Evolutionary conservation across 768 basidiomycete species (phyloP), one percentile per base, ranked within the genome.

Genomic region (Suillus sp.): DNA sequence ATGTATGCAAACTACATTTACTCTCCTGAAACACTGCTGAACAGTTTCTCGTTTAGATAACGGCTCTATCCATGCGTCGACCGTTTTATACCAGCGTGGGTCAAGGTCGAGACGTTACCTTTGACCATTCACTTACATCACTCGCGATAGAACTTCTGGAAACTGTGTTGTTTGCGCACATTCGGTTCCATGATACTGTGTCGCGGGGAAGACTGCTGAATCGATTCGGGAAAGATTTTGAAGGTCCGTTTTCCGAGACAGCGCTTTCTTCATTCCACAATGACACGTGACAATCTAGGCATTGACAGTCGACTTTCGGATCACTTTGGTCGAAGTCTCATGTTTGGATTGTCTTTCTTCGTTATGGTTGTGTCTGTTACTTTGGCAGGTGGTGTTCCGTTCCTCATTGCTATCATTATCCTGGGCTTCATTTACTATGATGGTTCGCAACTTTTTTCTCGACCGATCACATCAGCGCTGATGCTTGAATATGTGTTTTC

Each of bases 111-210:
- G 27, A 59, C 25, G 6, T 32, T 14, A 9, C 22, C 7, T 6
- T 1, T 2, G 45, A 61, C 32, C 22, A n/a, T 27, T 18, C 32
- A n/a, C 30, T 50, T 61, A 56, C 5, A 30, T 27, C 11, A 3
- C 70, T 77, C 43, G 74, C 20, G 3, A 4, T 30, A 68, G 85
- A 80, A 40, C 81, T 96, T 43, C 78, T 96, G 32, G 90, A 96
- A 70, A 75, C 87, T 1, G 88, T 96, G 3, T 78, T 97, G 1
- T 95, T 95, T 69, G 92, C 95, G 9, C 86, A 93, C 53, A 88
- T 96, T 62, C 86, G 95, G 47, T 96, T 97, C 81, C 95, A 96
- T 68, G 95, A 97, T 70, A 97, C 95, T 0, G 85, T 93, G 2
- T 92, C 90, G 58, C 86, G 93, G 42, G 95, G 95, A 6, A 86